Evolutionary conservation across 2,329 filamentous ascomycete genomes (phyloP), one percentile per base, ranked within the genome.

Genomic region (Pseudocercospora musae): DNA sequence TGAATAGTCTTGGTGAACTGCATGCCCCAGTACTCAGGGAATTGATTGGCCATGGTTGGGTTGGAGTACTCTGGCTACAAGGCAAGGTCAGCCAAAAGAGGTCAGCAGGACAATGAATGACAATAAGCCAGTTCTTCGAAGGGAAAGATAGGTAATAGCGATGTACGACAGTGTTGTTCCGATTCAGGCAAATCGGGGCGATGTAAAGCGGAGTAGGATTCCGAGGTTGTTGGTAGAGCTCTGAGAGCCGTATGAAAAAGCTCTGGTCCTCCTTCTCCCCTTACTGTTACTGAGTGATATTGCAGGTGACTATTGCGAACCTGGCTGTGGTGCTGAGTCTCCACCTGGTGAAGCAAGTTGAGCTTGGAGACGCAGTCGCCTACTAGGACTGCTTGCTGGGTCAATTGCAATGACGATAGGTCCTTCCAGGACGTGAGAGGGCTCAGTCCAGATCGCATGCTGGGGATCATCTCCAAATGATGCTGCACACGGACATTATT

Each of bases 1-100:
- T 67, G 65, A 27, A 57, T 59, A 1, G 33, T 67, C n/a, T 60
- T 25, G 2, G 65, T 67, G 33, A 67, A 64, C 1, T 58, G 40
- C 46, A 62, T 58, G 21, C 63, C 65, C 58, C 59, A 59, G 48
- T 65, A 52, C n/a, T 58, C 52, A 6, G 63, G 65, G 33, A 49
- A 55, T 54, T 56, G 49, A 29, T 52, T n/a, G n/a, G 21, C 48
- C 48, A 52, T 52, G 23, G 48, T 10, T 52, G 48, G 31, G 15
- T 40, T 7, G 37, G 4, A 7, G n/a, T n/a, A 40, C 5, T n/a
- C 6, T 18, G 2, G 37, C 37, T 40, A 40, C n/a, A 40, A 18
- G 7, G 6, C n/a, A 18, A 18, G 15, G 13, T 8, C 5, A 18
- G 37, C n/a, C n/a, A 18, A 40, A 40, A 15, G 3, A 18, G 15